Conservation (phyloP, 805 yeast genomes). For the Kodamaea kaohsiungensis region DNA sequence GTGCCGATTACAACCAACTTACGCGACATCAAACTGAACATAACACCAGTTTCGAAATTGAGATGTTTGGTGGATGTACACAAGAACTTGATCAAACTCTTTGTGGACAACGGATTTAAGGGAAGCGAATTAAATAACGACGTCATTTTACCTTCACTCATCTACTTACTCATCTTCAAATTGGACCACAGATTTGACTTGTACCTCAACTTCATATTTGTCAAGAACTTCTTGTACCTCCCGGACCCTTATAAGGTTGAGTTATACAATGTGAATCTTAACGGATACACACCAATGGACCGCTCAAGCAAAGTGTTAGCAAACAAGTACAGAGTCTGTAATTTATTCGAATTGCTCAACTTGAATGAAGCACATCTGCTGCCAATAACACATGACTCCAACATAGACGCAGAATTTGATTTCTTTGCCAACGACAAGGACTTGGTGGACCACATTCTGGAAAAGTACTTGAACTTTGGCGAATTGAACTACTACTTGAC, state of each 20-base stretch:
- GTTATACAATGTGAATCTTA: conserved; percentile 17
- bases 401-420: conserved; percentile 11
- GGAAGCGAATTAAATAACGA: conserved; percentile 37
- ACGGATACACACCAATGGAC: conserved; percentile 20
- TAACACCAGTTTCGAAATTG: conserved; percentile 38
- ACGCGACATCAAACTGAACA: conserved; percentile 16
- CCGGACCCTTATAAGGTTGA: conserved; percentile 34
- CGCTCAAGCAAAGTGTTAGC: conserved; percentile 14
- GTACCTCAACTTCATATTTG: conserved; percentile 37
- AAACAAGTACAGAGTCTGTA: conserved; percentile 18
- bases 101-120: conserved; percentile 18
- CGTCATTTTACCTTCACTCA: conserved; percentile 40
- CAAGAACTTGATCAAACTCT: conserved; percentile 24
- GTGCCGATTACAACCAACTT: conserved; percentile 20
- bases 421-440: conserved; percentile 34
- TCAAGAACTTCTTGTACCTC: conserved; percentile 35
- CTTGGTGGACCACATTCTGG: conserved; percentile 27
- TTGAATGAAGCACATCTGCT: conserved; percentile 17
- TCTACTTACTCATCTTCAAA: conserved; percentile 36
- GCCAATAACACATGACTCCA: neutral
- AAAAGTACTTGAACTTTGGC: conserved; percentile 35
- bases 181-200: conserved; percentile 24
- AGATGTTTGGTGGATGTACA: conserved; percentile 32
- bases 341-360: conserved; percentile 33
- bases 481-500: conserved; percentile 41